A percentile compares a stretch with the other conserved stretches of the same genome.
These are phyloP conservation scores for Darksidea phi DNA, from an alignment of 495 filamentous ascomycete species.

Conservation along the genomic window DNA sequence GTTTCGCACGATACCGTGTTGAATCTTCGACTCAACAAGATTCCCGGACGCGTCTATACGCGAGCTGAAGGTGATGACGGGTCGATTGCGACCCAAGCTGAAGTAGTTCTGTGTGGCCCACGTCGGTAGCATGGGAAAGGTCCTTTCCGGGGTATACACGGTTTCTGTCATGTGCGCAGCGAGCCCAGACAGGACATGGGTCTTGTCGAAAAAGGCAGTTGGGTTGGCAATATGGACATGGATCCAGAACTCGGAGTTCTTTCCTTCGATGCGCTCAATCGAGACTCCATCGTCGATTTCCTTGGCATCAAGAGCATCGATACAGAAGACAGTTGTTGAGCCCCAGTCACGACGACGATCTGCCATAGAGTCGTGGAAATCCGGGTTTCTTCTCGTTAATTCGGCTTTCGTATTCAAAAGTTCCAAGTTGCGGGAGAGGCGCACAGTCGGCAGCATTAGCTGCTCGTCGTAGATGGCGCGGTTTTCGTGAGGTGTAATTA, in stretches of 20 bases:
- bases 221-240: constrained; percentile 93
- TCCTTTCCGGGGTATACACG: constrained; percentile 72
- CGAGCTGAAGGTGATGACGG: constrained; percentile 79
- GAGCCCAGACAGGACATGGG: constrained; percentile 58
- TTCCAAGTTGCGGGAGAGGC: constrained; percentile 38
- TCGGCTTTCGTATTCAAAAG: constrained; percentile 30
- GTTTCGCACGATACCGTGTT: constrained; percentile 66
- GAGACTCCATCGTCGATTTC: constrained; percentile 93
- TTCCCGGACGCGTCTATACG: constrained; percentile 65
- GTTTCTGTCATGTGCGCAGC: constrained; percentile 64
- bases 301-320: constrained; percentile 67
- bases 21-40: constrained; percentile 67
- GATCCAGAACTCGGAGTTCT: constrained; percentile 63
- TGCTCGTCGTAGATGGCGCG: constrained; percentile 59
- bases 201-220: constrained; percentile 68
- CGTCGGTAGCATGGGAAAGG: constrained; percentile 71
- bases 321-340: constrained; percentile 71
- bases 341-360: constrained; percentile 69
- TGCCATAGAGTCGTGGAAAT: constrained; percentile 55
- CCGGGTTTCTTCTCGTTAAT: constrained; percentile 18
- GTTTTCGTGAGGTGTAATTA: constrained; percentile 79
- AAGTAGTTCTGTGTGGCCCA: constrained; percentile 59
- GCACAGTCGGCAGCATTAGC: constrained; percentile 56
- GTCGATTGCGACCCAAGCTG: constrained; percentile 65
- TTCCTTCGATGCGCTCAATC: constrained; percentile 59